Evolutionary conservation across 768 basidiomycete species (phyloP), one percentile per base, ranked within the genome.

Genomic region (Scleroderma bovista): DNA sequence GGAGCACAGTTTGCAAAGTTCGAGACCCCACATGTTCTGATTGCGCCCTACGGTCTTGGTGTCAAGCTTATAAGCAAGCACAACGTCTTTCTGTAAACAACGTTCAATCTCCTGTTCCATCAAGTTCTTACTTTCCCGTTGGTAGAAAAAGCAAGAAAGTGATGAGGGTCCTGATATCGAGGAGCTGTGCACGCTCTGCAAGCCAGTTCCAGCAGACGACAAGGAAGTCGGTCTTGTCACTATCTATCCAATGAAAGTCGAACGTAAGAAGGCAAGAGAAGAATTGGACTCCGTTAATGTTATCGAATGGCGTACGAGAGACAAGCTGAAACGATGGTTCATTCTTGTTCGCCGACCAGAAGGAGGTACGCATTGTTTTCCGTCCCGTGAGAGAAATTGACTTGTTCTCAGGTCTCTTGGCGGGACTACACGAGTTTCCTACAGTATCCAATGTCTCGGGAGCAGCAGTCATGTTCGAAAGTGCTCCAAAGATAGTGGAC

Each of bases 1-100:
- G 94, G 44, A 89, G 88, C 63, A 95, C 92, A 3, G 79, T 96
- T 3, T 98, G 94, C 71, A 93, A 86, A 66, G 84, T 88, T 37
- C 83, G 81, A 53, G 80, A 87, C 54, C 94, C 94, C 10, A 67
- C 71, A 17, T 97, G 94, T 59, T 68, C 58, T 16, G 59, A 69
- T 16, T 97, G 94, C 66, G 90, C 93, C 17, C 57, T 97, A 39
- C 76, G 67, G 42, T 53, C 70, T 19, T 78, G 79, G 70, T 98
- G 94, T 60, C 67, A 72, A 16, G 93, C 87, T 1, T 86, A 84
- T 57, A 54, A 54, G 51, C 50, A 44, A 42, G 39, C 51, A 31
- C 53, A 50, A 10, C 9, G 50, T 26, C 46, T 41, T 34, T 46
- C 43, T 5, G 67, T 64, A 47, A 46, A 26, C 26, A 43, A 15